Conservation (phyloP, 805 yeast species). For the Wickerhamiella qilinensis region DNA sequence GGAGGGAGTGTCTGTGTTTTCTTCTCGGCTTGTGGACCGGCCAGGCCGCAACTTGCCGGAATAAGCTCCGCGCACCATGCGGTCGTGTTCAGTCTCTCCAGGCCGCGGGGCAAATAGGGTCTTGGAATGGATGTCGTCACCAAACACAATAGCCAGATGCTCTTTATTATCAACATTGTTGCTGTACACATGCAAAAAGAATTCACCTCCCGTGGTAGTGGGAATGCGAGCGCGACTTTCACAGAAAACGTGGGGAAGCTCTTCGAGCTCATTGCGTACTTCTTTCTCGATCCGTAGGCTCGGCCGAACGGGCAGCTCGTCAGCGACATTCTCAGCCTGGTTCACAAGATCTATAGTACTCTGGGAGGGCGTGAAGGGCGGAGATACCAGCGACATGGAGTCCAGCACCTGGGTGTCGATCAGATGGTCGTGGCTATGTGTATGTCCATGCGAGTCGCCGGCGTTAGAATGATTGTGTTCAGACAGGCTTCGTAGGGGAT, state of each 20-base stretch:
- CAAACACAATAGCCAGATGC: slow-evolving; percentile 93
- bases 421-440: background rate
- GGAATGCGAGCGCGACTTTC: slow-evolving; percentile 93
- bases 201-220: slow-evolving; percentile 88
- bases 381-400: slow-evolving; percentile 21
- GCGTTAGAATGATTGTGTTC: too few species aligned
- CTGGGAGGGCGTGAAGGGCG: slow-evolving; percentile 20
- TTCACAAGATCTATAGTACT: background rate
- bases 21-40: slow-evolving; percentile 22
- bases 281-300: background rate
- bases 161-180: slow-evolving; percentile 82
- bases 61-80: slow-evolving; percentile 98
- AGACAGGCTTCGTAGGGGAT: background rate
- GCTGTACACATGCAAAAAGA: slow-evolving; percentile 74
- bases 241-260: slow-evolving; percentile 66
- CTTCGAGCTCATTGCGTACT: slow-evolving; percentile 10
- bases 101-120: slow-evolving; percentile 44
- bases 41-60: slow-evolving; percentile 85
- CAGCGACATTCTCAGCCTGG: background rate
- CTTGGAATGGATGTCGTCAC: slow-evolving; percentile 72
- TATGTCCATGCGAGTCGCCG: background rate
- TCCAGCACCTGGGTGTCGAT: background rate
- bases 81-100: slow-evolving; percentile 71
- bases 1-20: background rate
- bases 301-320: background rate